Conservation (phyloP, 192 early-diverging fungal species). For the Umbelopsis sp. region DNA sequence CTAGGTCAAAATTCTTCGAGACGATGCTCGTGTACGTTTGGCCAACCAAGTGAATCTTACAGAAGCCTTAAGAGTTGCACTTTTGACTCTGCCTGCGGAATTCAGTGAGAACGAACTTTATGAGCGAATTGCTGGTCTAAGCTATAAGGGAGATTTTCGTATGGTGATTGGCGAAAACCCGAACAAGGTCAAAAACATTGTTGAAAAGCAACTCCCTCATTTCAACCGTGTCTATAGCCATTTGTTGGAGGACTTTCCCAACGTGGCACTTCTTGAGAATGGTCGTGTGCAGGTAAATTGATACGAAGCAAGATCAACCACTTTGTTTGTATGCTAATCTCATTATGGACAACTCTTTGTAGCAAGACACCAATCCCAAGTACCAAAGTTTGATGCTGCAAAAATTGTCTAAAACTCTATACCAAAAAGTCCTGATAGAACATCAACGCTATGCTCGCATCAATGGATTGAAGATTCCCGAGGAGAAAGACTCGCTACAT, state of each 20-base stretch:
- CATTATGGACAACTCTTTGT: constrained; percentile 51
- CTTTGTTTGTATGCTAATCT: constrained; percentile 24
- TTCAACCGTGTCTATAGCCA: constrained; percentile 61
- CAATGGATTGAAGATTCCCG: constrained; percentile 22
- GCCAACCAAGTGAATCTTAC: constrained; percentile 86
- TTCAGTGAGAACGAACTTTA: constrained; percentile 87
- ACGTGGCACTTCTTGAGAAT: constrained; percentile 40
- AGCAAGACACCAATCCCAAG: constrained; percentile 66
- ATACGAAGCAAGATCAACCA: background rate
- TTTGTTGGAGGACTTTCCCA: constrained; percentile 54
- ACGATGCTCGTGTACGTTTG: constrained; percentile 73
- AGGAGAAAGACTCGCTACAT: constrained; percentile 40
- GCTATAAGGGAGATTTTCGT: constrained; percentile 92
- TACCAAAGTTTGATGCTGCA: constrained; percentile 72
- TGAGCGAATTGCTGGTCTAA: constrained; percentile 79
- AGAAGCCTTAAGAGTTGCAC: constrained; percentile 79
- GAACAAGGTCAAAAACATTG: constrained; percentile 94
- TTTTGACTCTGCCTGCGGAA: constrained; percentile 79
- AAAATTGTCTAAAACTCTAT: constrained; percentile 80
- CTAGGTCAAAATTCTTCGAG: constrained; percentile 75
- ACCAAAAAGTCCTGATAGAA: constrained; percentile 54
- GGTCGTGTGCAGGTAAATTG: constrained; percentile 29
- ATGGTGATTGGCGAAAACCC: constrained; percentile 95
- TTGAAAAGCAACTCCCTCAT: constrained; percentile 69
- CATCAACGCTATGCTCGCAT: constrained; percentile 38